Evolutionary conservation across 305 asterid genomes (phyloP).

Genomic region (Fraxinus platypoda): DNA sequence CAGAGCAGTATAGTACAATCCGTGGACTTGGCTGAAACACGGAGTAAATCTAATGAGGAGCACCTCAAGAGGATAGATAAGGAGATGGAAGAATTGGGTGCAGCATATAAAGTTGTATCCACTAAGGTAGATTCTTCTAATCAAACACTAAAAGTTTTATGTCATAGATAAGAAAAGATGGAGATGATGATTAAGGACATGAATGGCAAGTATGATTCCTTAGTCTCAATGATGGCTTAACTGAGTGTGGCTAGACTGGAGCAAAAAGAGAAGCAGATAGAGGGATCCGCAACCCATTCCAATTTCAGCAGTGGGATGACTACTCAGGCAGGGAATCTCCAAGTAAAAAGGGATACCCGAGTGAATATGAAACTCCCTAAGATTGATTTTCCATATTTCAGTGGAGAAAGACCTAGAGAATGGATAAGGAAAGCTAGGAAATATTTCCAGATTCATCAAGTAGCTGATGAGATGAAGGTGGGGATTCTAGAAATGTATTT

Average conservation of each 20-base stretch:
- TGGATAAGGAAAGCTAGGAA: not conserved
- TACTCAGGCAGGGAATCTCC: not conserved
- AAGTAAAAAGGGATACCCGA: not conserved
- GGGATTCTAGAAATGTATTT: not conserved
- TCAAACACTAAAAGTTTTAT: not conserved
- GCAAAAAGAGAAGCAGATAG: not conserved
- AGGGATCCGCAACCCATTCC: no score
- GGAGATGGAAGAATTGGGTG: no score
- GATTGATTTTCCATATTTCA: not conserved
- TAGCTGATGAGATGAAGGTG: not conserved
- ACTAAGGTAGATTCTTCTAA: not conserved
- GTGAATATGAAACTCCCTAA: not conserved
- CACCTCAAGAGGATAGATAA: not conserved
- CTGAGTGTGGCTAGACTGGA: not conserved
- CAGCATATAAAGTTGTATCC: not conserved
- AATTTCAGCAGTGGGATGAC: not conserved
- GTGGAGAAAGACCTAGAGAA: not conserved
- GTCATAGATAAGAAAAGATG: not conserved
- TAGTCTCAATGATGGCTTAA: not conserved
- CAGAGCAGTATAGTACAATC: no score
- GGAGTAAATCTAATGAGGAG: no score
- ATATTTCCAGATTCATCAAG: not conserved
- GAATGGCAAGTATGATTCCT: not conserved
- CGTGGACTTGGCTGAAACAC: no score
- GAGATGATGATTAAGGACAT: not conserved